Evolutionary conservation across 2,329 filamentous ascomycete genomes (phyloP).

Genomic region (Parastagonospora nodorum): DNA sequence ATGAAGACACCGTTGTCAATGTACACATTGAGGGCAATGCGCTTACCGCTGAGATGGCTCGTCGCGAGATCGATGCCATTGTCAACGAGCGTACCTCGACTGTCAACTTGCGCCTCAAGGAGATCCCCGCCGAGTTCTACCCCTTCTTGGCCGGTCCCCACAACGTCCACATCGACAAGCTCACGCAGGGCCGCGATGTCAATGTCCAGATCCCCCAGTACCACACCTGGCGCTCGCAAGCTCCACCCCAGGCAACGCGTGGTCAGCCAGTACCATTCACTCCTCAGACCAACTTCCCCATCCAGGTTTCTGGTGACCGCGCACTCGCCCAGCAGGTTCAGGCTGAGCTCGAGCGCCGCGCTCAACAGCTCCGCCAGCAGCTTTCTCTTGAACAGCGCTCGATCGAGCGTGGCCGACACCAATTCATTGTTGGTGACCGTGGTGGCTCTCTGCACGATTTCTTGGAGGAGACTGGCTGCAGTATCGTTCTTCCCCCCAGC

Average conservation of each 20-base stretch:
- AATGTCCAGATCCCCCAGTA: constrained; percentile 84
- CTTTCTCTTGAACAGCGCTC: constrained; percentile 78
- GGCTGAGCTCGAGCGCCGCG: constrained; percentile 78
- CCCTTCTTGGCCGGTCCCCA: constrained; percentile 88
- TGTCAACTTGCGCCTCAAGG: constrained; percentile 78
- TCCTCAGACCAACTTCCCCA: constrained; percentile 75
- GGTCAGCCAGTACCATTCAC: constrained; percentile 72
- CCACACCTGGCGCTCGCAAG: constrained; percentile 71
- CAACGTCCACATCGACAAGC: constrained; percentile 67
- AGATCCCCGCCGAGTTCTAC: constrained; percentile 89
- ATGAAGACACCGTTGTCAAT: constrained; percentile 77
- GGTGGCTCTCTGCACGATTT: constrained; percentile 84
- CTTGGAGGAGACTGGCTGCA: constrained; percentile 86
- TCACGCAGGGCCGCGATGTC: constrained; percentile 76
- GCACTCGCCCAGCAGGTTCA: constrained; percentile 78
- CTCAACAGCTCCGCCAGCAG: constrained; percentile 74
- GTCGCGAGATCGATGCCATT: constrained; percentile 83
- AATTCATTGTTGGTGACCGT: constrained; percentile 89
- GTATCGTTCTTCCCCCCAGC: constrained; percentile 77
- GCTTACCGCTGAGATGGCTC: constrained; percentile 81
- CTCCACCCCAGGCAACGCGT: constrained; percentile 66
- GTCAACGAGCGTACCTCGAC: constrained; percentile 84
- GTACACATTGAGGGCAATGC: constrained; percentile 91
- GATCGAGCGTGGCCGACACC: constrained; percentile 85
- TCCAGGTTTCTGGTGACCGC: constrained; percentile 86